Conservation (phyloP, 139 green algal species). For the Volvox africanus region DNA sequence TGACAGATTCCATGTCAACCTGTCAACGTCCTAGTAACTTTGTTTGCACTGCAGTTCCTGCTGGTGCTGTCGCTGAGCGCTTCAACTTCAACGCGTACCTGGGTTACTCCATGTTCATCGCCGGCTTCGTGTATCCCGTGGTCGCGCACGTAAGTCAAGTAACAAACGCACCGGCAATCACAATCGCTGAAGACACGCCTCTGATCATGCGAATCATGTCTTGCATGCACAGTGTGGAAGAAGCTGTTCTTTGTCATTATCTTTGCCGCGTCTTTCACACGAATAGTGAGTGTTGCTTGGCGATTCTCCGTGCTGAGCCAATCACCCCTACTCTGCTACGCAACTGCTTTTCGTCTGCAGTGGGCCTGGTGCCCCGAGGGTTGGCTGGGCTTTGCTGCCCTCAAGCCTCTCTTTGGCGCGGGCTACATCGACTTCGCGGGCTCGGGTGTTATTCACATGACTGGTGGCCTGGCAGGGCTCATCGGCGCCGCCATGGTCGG, state of each 20-base stretch:
- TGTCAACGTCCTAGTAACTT: not conserved
- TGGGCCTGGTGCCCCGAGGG: constrained; percentile 73
- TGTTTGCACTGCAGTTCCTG: constrained; percentile 10
- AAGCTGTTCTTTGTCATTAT: no score
- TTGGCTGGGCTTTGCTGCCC: constrained; percentile 65
- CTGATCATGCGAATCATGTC: no score
- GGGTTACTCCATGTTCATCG: constrained; percentile 78
- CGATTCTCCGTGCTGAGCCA: no score
- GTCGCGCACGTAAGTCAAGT: constrained; percentile 39
- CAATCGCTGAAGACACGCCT: no score
- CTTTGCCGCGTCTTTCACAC: no score
- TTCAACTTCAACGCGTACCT: constrained; percentile 72
- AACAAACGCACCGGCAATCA: no score
- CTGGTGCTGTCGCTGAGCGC: constrained; percentile 68
- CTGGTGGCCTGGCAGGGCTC: constrained; percentile 82
- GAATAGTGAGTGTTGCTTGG: no score
- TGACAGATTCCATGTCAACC: no score
- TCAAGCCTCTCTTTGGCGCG: not conserved
- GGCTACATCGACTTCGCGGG: constrained; percentile 83
- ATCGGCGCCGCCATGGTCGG: constrained; percentile 86
- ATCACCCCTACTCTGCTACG: no score
- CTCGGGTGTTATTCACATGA: constrained; percentile 78
- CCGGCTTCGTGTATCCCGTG: constrained; percentile 81
- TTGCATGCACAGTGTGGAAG: no score
- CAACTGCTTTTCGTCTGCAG: constrained; percentile 32